Conservation (phyloP, 176 grass and related monocot species). For the Areca catechu region DNA sequence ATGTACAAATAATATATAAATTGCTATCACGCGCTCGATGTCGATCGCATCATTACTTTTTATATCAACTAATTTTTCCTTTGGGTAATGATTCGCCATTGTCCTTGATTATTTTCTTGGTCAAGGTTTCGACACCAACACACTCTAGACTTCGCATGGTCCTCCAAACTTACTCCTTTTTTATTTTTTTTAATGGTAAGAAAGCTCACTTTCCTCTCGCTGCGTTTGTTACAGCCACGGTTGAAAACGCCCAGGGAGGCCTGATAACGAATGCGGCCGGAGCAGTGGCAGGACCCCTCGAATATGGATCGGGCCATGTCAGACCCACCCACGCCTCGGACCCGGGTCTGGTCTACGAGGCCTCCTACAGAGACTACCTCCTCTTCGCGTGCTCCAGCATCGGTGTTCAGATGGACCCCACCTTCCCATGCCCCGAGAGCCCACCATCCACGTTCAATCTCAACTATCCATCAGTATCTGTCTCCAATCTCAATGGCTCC, state of each 20-base stretch:
- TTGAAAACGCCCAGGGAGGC: constrained; percentile 30
- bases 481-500: constrained; percentile 36
- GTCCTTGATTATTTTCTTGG: too few relatives aligned
- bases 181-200: too few relatives aligned
- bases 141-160: too few relatives aligned
- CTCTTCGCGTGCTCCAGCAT: constrained; percentile 59
- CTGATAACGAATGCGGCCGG: constrained; percentile 45
- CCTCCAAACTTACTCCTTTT: too few relatives aligned
- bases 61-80: neutral
- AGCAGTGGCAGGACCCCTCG: constrained; percentile 40
- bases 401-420: constrained; percentile 41
- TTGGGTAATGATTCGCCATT: too few relatives aligned
- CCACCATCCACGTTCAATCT: constrained; percentile 37
- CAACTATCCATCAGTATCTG: constrained; percentile 73
- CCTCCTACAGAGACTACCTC: constrained; percentile 73
- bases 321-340: constrained; percentile 62
- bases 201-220: too few relatives aligned
- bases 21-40: too few relatives aligned
- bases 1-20: too few relatives aligned
- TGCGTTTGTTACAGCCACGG: constrained; percentile 27
- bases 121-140: too few relatives aligned
- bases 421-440: constrained; percentile 45
- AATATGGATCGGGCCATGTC: constrained; percentile 69
- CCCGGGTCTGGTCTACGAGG: constrained; percentile 82
- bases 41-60: neutral